Evolutionary conservation across 208 protist species (phyloP).

Genomic region (Herpetomonas tarakana): DNA sequence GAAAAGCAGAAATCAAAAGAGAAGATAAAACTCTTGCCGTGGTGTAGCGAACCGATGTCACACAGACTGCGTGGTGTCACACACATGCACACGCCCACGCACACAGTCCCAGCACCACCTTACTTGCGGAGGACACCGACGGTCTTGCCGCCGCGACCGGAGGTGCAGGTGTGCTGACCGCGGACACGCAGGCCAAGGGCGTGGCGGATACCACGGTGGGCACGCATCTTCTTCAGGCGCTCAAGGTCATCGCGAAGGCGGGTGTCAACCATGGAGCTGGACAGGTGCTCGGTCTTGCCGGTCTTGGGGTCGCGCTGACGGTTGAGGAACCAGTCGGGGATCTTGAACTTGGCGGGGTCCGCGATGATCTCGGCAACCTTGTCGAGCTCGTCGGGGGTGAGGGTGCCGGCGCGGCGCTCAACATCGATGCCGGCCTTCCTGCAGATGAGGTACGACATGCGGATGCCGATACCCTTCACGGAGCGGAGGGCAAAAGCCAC

Average conservation of each 20-base stretch:
- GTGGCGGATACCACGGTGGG: slow-evolving; percentile 99
- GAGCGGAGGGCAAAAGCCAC: slow-evolving; percentile 97
- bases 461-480: slow-evolving; percentile 99
- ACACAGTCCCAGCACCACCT: too few relatives aligned
- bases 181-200: slow-evolving; percentile 98
- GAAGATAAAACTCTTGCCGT: slow-evolving; percentile 9
- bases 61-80: slow-evolving; percentile 11
- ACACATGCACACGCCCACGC: too few relatives aligned
- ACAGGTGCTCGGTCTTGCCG: slow-evolving; percentile 97
- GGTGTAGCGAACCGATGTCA: slow-evolving; percentile 20
- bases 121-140: slow-evolving; percentile 88
- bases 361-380: slow-evolving; percentile 97
- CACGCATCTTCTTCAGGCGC: slow-evolving; percentile 99
- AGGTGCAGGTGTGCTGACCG: slow-evolving; percentile 99
- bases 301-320: slow-evolving; percentile 98
- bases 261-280: slow-evolving; percentile 96
- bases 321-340: slow-evolving; percentile 99
- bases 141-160: slow-evolving; percentile 96
- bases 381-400: slow-evolving; percentile 95
- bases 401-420: slow-evolving; percentile 94
- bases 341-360: slow-evolving; percentile 98
- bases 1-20: slow-evolving; percentile 12
- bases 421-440: slow-evolving; percentile 99
- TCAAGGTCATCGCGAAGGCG: slow-evolving; percentile 99
- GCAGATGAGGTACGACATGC: slow-evolving; percentile 98